phyloP scores from a whole-genome alignment of 1,139 yeast genomes.

The Geotrichum restrictum region DNA sequence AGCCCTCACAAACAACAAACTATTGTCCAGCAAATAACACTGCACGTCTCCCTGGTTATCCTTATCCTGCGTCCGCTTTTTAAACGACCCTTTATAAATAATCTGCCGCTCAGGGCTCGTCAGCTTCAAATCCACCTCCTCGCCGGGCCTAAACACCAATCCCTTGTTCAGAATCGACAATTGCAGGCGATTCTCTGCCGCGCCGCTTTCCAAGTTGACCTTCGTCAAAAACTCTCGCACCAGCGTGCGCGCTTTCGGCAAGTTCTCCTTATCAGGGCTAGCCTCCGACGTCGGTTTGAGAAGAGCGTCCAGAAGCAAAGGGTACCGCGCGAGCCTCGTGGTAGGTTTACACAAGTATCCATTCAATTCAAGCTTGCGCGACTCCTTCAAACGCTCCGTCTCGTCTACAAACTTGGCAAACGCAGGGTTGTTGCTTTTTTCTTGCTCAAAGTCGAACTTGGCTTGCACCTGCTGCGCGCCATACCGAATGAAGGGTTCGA shows the following conservation, averaged over 20 bases:
- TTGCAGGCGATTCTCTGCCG: conserved; percentile 87
- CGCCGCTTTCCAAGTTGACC: conserved; percentile 89
- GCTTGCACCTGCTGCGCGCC: conserved; percentile 98
- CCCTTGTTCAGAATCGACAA: conserved; percentile 79
- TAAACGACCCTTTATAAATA: conserved; percentile 69
- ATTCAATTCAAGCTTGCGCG: conserved; percentile 83
- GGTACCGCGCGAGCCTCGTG: conserved; percentile 92
- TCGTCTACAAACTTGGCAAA: conserved; percentile 92
- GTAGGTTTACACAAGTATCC: conserved; percentile 94
- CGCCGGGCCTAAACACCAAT: conserved; percentile 69
- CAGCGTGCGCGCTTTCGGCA: conserved; percentile 69
- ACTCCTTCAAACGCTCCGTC: conserved; percentile 82
- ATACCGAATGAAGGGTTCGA: conserved; percentile 87
- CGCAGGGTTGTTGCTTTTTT: conserved; percentile 80
- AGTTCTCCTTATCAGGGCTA: conserved; percentile 68
- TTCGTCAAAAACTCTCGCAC: conserved; percentile 71
- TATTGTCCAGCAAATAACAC: conserved; percentile 83
- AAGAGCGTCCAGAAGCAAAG: conserved; percentile 75
- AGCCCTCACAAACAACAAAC: conserved; percentile 75
- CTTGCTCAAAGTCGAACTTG: conserved; percentile 91
- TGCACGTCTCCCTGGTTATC: conserved; percentile 69
- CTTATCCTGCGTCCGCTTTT: conserved; percentile 74
- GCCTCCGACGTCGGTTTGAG: conserved; percentile 74
- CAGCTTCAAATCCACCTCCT: conserved; percentile 79
- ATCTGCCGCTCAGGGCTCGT: conserved; percentile 76